A percentile compares a stretch with the other conserved stretches of the same genome.
These are phyloP conservation scores for Pterocarpus santalinus DNA, from an alignment of 306 rosid genomes.

Conservation along the genomic window DNA sequence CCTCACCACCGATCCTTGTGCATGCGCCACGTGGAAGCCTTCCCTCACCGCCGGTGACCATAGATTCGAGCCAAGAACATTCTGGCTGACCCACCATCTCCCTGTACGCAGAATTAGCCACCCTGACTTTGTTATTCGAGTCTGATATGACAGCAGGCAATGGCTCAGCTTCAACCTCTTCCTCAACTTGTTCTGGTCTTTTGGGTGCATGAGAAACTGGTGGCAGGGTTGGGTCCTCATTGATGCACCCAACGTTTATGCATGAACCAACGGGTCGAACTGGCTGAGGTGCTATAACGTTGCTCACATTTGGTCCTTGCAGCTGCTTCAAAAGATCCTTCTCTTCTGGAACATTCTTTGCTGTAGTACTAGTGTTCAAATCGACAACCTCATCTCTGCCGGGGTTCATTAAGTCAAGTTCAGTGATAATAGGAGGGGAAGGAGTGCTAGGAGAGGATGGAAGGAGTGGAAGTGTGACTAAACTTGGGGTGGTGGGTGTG, in stretches of 20 bases:
- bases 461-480: slow-evolving; percentile 66
- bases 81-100: slow-evolving; percentile 83
- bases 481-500: slow-evolving; percentile 2
- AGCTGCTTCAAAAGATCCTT: slow-evolving; percentile 62
- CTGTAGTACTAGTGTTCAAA: background rate
- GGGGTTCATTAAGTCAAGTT: background rate
- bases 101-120: slow-evolving; percentile 77
- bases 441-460: slow-evolving; percentile 44
- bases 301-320: slow-evolving; percentile 41
- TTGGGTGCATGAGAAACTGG: slow-evolving; percentile 29
- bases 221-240: slow-evolving; percentile 34
- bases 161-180: slow-evolving; percentile 62
- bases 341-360: slow-evolving; percentile 58
- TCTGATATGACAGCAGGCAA: slow-evolving; percentile 72
- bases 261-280: slow-evolving; percentile 72
- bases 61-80: slow-evolving; percentile 68
- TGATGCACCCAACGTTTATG: slow-evolving; percentile 65
- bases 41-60: slow-evolving; percentile 49
- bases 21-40: slow-evolving; percentile 42
- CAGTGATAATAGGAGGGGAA: background rate
- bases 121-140: slow-evolving; percentile 67
- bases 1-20: slow-evolving; percentile 77
- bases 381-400: slow-evolving; percentile 41
- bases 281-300: slow-evolving; percentile 68
- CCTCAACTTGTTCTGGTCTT: slow-evolving; percentile 66